Evolutionary conservation across 257 asterid genomes (phyloP), one percentile per base, ranked within the genome.

Genomic region (Primulina tabacum): DNA sequence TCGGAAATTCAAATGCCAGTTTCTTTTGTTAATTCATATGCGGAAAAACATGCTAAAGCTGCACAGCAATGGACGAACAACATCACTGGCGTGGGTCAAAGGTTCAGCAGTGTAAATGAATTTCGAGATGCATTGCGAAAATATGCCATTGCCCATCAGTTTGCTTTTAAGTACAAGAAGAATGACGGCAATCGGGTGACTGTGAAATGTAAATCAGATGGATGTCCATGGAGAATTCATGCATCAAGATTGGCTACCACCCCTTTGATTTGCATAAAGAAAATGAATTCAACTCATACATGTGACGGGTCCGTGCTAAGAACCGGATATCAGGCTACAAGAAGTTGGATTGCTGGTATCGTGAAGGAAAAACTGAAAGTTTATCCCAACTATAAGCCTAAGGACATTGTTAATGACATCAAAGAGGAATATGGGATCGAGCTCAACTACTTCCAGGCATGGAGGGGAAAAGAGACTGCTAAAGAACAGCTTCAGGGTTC

Each of bases 401-500:
- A 89, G 85, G 97, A 94, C 79, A 94, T 94, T 24, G 99, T 94
- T 60, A 89, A 76, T 60, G 97, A 94, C 86, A 86, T 94, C 77
- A 92, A 91, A 78, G 81, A 88, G 79, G 97, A 94, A 77, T 94
- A 85, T 43, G 99, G 99, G 14, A 86, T 94, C 71, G 95, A 91
- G 66, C 79, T 94, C 56, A 94, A 94, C 75, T 94, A 94, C 85
- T 94, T 89, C 79, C 99, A 94, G 85, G 99, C 99, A 6, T 94
- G 99, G 99, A 87, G 99, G 60, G 99, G 99, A 20, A 94, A 94
- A 80, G 99, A 94, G 80, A 88, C 91, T 65, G 99, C 99, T 2
- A 94, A 94, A 79, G 99, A 94, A 78, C 99, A 94, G 86, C 97
- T 94, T 82, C 99, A 94, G 81, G 99, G 99, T 64, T 94, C 99